These are phyloP conservation scores for Pseudocercospora fuligena DNA, from an alignment of 2,329 filamentous ascomycete species.

Conservation along the genomic window DNA sequence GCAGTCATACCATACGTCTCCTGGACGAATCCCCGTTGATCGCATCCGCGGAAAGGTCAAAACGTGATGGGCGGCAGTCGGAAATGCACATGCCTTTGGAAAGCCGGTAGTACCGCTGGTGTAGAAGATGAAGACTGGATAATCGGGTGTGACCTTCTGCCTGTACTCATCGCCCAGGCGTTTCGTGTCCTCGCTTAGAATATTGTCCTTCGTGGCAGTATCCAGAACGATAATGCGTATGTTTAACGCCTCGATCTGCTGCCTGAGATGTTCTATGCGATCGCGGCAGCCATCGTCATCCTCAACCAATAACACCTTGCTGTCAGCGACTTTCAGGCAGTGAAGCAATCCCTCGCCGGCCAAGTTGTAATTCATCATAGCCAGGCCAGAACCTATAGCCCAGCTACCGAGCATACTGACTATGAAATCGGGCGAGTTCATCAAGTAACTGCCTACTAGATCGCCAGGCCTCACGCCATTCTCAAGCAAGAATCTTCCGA, in stretches of 20 bases:
- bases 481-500: constrained; percentile 64
- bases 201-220: constrained; percentile 52
- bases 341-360: constrained; percentile 42
- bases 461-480: constrained; percentile 42
- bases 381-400: constrained; percentile 41
- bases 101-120: constrained; percentile 78
- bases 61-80: constrained; percentile 53
- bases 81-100: constrained; percentile 72
- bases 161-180: constrained; percentile 63
- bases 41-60: constrained; percentile 45
- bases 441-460: constrained; percentile 41
- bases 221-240: constrained; percentile 63
- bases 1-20: constrained; percentile 73
- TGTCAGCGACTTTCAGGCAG: constrained; percentile 43
- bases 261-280: constrained; percentile 60
- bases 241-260: constrained; percentile 58
- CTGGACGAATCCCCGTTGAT: constrained; percentile 44
- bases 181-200: constrained; percentile 54
- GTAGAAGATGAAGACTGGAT: constrained; percentile 70
- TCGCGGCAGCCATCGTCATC: constrained; percentile 56
- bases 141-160: constrained; percentile 55
- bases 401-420: constrained; percentile 38
- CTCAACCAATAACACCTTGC: constrained; percentile 53
- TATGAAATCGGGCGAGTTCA: constrained; percentile 44
- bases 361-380: constrained; percentile 45